Base-by-base conservation (phyloP, 805 yeast genomes). In the Starmerella vitae region DNA sequence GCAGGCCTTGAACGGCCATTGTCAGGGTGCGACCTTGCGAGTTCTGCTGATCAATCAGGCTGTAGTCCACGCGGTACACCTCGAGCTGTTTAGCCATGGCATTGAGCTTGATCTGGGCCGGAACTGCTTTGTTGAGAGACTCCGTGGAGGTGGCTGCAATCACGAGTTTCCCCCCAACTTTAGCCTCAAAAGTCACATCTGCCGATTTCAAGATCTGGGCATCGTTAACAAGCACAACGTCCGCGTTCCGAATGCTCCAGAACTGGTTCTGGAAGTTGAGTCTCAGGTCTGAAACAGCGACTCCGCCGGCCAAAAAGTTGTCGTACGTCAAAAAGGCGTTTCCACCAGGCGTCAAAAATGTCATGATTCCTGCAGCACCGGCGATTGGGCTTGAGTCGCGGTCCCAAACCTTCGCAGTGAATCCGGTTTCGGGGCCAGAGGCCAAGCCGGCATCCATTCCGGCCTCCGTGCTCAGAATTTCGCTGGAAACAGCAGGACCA, bases 1-100 rank as follows among this genome's bases (percentile, higher is more conserved):
- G 78, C 0, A 77, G 82, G 30, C 78, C 72, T 62, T 85, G 94
- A 41, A 73, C 62, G 36, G 84, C 83, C 57, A 85, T 77, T 28
- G 75, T 69, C 24, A 67, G 66, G 3, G 91, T 74, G 56, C 85
- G 76, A 21, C 93, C 93, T 49, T 73, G 70, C 30, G 91, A 76
- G 39, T 45, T 49, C 9, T 47, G 42, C 39, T 76, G 75, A 45
- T 73, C 78, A 49, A 74, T 68, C 39, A 73, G 82, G 18, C 74
- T 66, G 47, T 70, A 65, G 58, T 84, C 93, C 36, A 83, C 54
- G 20, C 80, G 60, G 43, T 65, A 63, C 33, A 85, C 57, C 38
- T 65, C 62, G 47, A 72, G 62, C 28, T 68, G 60, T 53, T 73
- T 74, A n/a, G 60, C 60, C 33, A 72, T 72, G 38, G 75, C 61